Evolutionary conservation across 371 early-diverging fungal genomes (phyloP), one percentile per base, ranked within the genome.

Genomic region (Batkoa obscura): DNA sequence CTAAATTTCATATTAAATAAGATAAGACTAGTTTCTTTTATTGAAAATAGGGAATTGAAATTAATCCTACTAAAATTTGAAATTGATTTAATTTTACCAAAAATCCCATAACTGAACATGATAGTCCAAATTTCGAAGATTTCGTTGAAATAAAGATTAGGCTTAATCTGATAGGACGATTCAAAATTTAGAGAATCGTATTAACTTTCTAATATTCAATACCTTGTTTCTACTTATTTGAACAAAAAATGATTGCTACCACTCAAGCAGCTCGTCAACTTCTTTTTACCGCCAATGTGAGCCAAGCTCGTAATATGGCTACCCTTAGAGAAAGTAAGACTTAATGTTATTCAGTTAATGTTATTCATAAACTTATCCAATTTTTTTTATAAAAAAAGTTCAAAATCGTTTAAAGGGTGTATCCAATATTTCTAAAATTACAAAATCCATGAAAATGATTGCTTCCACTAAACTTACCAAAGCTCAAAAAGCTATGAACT

Each of bases 371-470:
- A 8, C 12, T 52, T 12, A 36, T 4, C 61, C 49, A 30, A 39
- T 15, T 43, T 55, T 32, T n/a, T n/a, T n/a, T n/a, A n/a, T n/a
- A n/a, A n/a, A n/a, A 58, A 56, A 68, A 93, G 93, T 94, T 73
- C 90, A 90, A 69, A 70, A 83, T 62, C 94, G 98, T 64, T 74
- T 94, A 71, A 92, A 94, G 80, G 90, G 96, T 61, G 83, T 97
- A 61, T 78, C 82, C 64, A 94, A 90, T 83, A 97, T 94, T 73
- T 89, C 84, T 66, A 97, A 97, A 79, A 95, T 97, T 72, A 97
- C 98, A 58, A 93, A 94, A 74, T 96, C 96, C 58, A 94, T 95
- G 94, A 97, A 97, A 80, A 95, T 97, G 95, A 97, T 97, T 94
- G 96, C 98, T 58, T 92, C 96, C 46, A 96, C 97, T 73, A 97